Evolutionary conservation across 225 moss, liverwort and hornwort genomes (phyloP).

Genomic region (Marchantia polymorpha): DNA sequence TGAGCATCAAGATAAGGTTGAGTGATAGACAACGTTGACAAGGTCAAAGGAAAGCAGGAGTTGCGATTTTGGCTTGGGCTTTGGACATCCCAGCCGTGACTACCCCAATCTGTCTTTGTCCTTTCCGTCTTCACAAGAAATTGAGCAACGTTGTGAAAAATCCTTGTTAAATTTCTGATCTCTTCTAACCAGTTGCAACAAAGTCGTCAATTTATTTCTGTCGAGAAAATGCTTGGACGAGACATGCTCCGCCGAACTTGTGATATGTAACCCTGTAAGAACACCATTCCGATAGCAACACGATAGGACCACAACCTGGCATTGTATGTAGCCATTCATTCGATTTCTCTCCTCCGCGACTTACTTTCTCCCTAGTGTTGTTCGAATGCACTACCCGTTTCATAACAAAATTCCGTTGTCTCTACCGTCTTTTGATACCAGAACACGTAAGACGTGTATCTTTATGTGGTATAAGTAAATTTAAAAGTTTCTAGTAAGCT

Average conservation of each 20-base stretch:
- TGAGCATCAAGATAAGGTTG: conserved; percentile 46
- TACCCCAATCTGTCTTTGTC: conserved; percentile 35
- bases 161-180: not conserved
- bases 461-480: too few relatives aligned
- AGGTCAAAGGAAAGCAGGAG: conserved; percentile 49
- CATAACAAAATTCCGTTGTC: too few relatives aligned
- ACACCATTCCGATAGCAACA: not conserved
- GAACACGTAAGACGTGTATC: too few relatives aligned
- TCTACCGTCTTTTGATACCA: too few relatives aligned
- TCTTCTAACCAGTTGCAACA: not conserved
- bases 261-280: too few relatives aligned
- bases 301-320: conserved; percentile 6
- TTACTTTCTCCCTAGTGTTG: not conserved
- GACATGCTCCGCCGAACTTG: too few relatives aligned
- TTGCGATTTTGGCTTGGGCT: conserved; percentile 20
- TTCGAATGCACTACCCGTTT: not conserved
- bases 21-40: conserved; percentile 64
- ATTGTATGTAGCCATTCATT: conserved; percentile 24
- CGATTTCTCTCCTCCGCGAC: conserved; percentile 55
- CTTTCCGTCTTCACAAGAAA: conserved; percentile 20
- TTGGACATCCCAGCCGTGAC: conserved; percentile 40
- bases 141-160: conserved; percentile 4
- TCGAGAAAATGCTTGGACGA: not conserved
- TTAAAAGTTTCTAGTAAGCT: too few relatives aligned
- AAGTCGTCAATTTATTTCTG: not conserved